Evolutionary conservation across 192 early-diverging fungal genomes (phyloP).

Genomic region (Coemansia sp.): DNA sequence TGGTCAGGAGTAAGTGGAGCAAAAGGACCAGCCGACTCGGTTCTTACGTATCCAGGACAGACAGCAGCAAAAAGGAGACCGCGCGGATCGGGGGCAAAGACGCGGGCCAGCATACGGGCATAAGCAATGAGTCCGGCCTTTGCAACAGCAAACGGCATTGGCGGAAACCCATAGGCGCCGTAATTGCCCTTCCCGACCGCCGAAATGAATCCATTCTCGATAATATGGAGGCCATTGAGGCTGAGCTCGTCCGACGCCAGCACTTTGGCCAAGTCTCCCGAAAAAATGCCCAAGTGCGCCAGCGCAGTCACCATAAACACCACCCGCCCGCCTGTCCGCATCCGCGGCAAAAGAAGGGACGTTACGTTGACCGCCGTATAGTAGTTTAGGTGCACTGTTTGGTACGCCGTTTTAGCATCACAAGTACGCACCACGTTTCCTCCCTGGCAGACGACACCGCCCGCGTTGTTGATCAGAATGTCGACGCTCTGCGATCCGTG

Average conservation of each 20-base stretch:
- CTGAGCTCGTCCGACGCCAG: conserved; percentile 37
- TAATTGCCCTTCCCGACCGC: conserved; percentile 41
- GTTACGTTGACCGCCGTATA: conserved; percentile 40
- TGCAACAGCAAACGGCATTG: conserved; percentile 50
- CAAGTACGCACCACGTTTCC: conserved; percentile 19
- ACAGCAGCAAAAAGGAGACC: conserved; percentile 44
- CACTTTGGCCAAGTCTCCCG: conserved; percentile 44
- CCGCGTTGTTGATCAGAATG: conserved; percentile 48
- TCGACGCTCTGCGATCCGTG: conserved; percentile 47
- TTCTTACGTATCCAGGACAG: conserved; percentile 45
- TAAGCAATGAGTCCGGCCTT: conserved; percentile 50
- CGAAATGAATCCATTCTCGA: conserved; percentile 50
- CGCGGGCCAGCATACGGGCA: conserved; percentile 41
- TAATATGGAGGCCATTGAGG: conserved; percentile 34
- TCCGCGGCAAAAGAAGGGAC: conserved; percentile 26
- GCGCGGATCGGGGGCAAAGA: conserved; percentile 10
- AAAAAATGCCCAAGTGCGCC: conserved; percentile 51
- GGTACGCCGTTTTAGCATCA: conserved; percentile 26
- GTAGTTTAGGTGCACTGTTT: conserved; percentile 41
- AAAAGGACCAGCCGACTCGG: conserved; percentile 44
- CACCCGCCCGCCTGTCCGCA: conserved; percentile 28
- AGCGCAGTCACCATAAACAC: conserved; percentile 47
- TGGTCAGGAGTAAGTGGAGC: conserved; percentile 41
- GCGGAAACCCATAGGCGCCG: conserved; percentile 40
- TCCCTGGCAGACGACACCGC: conserved; percentile 21